Evolutionary conservation across 2,329 filamentous ascomycete species (phyloP).

Genomic region (Cladosporium austrohemisphaericum): DNA sequence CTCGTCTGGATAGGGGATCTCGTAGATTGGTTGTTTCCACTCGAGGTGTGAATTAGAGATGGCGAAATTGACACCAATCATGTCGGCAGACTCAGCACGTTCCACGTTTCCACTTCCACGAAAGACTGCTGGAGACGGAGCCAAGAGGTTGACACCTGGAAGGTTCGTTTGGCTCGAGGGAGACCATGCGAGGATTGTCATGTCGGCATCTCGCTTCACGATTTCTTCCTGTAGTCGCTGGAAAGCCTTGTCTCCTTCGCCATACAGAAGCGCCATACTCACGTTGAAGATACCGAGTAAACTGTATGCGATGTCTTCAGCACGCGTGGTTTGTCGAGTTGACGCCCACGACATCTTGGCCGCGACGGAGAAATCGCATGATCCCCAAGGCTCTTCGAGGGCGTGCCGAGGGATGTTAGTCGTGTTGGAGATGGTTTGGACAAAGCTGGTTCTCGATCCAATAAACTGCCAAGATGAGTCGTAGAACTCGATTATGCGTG

Average conservation of each 20-base stretch:
- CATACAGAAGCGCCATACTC: constrained; percentile 45
- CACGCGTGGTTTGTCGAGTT: constrained; percentile 15
- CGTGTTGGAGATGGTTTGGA: neutral
- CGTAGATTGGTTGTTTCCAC: too few species aligned
- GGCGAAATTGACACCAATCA: too few species aligned
- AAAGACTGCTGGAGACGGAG: neutral
- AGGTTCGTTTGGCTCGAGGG: neutral
- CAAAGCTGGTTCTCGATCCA: constrained; percentile 12
- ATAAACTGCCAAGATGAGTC: constrained; percentile 19
- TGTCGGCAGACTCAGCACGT: too few species aligned
- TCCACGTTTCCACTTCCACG: neutral
- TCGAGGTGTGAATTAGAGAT: too few species aligned
- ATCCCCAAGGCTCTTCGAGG: neutral
- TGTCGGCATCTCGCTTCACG: constrained; percentile 15
- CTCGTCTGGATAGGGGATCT: too few species aligned
- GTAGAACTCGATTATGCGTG: constrained; percentile 16
- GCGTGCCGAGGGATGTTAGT: neutral
- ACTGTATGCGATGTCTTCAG: constrained; percentile 45
- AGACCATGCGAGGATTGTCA: constrained; percentile 23
- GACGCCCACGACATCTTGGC: constrained; percentile 21
- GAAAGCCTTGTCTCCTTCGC: constrained; percentile 28
- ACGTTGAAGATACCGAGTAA: constrained; percentile 44
- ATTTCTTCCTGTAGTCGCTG: constrained; percentile 21
- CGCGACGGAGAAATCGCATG: constrained; percentile 6
- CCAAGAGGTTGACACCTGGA: neutral